phyloP scores from a whole-genome alignment of 371 early-diverging fungal genomes.

The Apophysomyces elegans region DNA sequence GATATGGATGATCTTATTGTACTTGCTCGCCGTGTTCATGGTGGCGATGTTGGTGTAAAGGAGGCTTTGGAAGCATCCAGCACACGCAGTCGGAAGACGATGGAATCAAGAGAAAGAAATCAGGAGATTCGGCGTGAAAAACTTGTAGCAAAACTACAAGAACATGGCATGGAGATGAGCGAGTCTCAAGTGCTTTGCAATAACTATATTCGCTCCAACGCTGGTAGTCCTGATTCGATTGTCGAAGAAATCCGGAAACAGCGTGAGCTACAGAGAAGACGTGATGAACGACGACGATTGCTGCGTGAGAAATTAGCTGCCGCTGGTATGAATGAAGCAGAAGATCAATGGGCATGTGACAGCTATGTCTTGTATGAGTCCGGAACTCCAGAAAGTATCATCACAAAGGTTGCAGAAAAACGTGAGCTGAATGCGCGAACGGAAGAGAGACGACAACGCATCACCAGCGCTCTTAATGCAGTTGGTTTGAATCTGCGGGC shows the following conservation, averaged over 20 bases:
- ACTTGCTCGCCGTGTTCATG: constrained; percentile 26
- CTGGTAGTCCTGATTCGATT: background rate
- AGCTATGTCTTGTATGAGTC: background rate
- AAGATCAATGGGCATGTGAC: background rate
- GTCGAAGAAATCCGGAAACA: background rate
- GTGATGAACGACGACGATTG: background rate
- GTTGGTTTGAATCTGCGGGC: constrained; percentile 8
- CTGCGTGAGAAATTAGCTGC: background rate
- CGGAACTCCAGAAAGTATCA: background rate
- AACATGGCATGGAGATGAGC: background rate
- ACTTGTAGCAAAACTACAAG: background rate
- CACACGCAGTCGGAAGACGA: background rate
- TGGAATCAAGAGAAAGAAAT: background rate
- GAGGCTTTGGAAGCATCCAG: background rate
- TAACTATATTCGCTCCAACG: background rate
- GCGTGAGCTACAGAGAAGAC: background rate
- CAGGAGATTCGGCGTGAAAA: background rate
- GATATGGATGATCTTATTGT: constrained; percentile 12
- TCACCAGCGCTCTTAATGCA: background rate
- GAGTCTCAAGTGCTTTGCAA: background rate
- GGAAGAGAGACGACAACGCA: constrained; percentile 1
- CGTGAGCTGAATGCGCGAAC: background rate
- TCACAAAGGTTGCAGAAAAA: constrained; percentile 2
- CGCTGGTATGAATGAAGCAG: background rate
- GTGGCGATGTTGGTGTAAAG: constrained; percentile 30